These are phyloP conservation scores for Dioscorea alata DNA, from an alignment of 106 monocot genomes.

Conservation along the genomic window DNA sequence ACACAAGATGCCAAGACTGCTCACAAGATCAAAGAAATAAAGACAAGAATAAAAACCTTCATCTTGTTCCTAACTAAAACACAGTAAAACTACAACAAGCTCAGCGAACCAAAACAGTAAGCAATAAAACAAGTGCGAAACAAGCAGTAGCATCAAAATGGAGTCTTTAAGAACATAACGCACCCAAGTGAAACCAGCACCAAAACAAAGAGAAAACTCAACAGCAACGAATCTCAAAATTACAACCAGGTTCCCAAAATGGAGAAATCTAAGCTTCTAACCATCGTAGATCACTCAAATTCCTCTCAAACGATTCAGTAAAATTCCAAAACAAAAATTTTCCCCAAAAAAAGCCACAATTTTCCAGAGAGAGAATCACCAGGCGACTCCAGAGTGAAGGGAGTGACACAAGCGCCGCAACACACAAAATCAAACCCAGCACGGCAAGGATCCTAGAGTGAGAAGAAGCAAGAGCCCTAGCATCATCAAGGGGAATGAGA, in stretches of 20 bases:
- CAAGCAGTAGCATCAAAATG: too few relatives aligned
- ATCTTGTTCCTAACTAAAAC: not conserved
- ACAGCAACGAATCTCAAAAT: too few relatives aligned
- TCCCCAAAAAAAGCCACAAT: not conserved
- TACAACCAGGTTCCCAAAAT: not conserved
- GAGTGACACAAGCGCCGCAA: constrained; percentile 30
- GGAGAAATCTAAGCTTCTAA: not conserved
- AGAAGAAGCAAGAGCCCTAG: constrained; percentile 12
- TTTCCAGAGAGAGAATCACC: constrained; percentile 23
- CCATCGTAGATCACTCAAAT: not conserved
- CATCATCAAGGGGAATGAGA: constrained; percentile 32
- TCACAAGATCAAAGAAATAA: not conserved
- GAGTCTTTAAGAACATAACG: too few relatives aligned
- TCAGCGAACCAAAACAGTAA: too few relatives aligned
- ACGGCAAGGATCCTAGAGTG: constrained; percentile 24
- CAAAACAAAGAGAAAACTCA: too few relatives aligned
- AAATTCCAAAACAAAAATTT: not conserved
- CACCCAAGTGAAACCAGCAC: too few relatives aligned
- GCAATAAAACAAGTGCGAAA: too few relatives aligned
- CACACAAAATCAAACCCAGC: constrained; percentile 19
- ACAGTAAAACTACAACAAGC: not conserved
- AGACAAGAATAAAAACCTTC: not conserved
- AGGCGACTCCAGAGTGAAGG: constrained; percentile 58
- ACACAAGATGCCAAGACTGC: not conserved
- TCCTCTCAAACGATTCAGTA: not conserved